Percentiles rank a stretch among this genome's conserved stretches.
These are phyloP conservation scores for Talaromyces sp. DNA, from an alignment of 2,329 filamentous ascomycete genomes.

Conservation along the genomic window DNA sequence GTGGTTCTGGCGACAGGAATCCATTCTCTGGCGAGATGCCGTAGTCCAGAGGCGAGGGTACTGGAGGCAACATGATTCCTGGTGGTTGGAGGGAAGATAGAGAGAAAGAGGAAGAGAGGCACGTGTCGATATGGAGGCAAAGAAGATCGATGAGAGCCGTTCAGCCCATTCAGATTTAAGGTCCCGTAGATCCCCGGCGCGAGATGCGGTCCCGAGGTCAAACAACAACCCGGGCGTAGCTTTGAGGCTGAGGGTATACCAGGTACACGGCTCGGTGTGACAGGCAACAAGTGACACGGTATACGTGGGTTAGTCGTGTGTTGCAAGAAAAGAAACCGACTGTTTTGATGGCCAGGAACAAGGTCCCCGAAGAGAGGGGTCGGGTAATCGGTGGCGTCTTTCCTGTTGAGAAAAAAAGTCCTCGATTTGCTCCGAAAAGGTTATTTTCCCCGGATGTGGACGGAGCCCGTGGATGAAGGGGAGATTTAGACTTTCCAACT, in stretches of 20 bases:
- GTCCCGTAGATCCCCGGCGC: slow-evolving; percentile 3
- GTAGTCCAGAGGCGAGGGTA: slow-evolving; percentile 69
- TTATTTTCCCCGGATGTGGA: slow-evolving; percentile 13
- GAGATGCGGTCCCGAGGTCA: neutral
- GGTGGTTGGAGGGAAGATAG: neutral
- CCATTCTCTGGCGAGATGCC: slow-evolving; percentile 68
- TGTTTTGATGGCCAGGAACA: slow-evolving; percentile 5
- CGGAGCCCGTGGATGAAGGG: slow-evolving; percentile 4
- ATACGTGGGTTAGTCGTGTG: no score
- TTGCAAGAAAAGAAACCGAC: neutral
- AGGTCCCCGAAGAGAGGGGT: neutral
- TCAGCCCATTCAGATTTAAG: slow-evolving; percentile 5
- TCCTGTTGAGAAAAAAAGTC: slow-evolving; percentile 6
- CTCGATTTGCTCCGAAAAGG: slow-evolving; percentile 6
- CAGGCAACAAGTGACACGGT: no score
- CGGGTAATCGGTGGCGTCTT: slow-evolving; percentile 7
- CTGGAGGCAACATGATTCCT: slow-evolving; percentile 47
- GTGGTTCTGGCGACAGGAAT: slow-evolving; percentile 81
- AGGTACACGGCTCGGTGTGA: no score
- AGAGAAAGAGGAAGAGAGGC: neutral
- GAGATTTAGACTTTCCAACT: neutral
- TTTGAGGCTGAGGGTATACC: no score
- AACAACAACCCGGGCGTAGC: no score
- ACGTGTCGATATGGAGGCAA: slow-evolving; percentile 4
- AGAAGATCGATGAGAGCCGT: neutral